phyloP scores from a whole-genome alignment of 371 early-diverging fungal species.

The Sporodiniella umbellata region DNA sequence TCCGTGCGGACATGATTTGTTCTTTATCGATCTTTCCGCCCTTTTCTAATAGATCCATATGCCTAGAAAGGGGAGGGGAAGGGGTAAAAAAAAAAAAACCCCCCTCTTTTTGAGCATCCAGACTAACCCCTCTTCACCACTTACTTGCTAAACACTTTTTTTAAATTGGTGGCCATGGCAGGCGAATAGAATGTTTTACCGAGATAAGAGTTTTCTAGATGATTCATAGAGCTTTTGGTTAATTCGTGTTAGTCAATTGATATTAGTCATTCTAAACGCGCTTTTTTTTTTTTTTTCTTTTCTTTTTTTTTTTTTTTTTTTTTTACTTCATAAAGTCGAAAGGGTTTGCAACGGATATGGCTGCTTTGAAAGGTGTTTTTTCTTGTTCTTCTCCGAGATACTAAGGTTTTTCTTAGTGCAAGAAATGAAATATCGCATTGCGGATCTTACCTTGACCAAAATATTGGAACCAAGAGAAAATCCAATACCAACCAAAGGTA shows the following conservation, averaged over 20 bases:
- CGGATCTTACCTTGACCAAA: conserved; percentile 66
- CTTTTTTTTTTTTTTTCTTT: background rate
- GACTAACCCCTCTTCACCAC: too few species aligned
- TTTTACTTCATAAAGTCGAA: conserved; percentile 66
- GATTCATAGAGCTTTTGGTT: conserved; percentile 26
- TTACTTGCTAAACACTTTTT: conserved; percentile 54
- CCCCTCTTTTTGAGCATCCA: too few species aligned
- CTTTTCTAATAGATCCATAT: conserved; percentile 55
- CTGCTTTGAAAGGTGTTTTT: conserved; percentile 71
- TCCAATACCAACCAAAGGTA: conserved; percentile 77
- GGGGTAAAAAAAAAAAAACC: background rate
- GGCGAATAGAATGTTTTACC: conserved; percentile 63
- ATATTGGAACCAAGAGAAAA: conserved; percentile 92
- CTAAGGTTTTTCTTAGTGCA: conserved; percentile 17
- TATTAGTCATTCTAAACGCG: background rate
- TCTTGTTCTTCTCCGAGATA: conserved; percentile 86
- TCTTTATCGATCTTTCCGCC: conserved; percentile 53
- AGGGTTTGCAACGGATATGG: conserved; percentile 84
- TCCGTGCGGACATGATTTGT: conserved; percentile 41
- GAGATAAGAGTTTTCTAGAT: conserved; percentile 25
- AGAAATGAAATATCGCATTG: background rate
- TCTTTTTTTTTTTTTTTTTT: background rate
- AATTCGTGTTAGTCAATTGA: too few species aligned
- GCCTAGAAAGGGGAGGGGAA: conserved; percentile 39
- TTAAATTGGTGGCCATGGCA: conserved; percentile 70